phyloP scores from a whole-genome alignment of 768 basidiomycete genomes.

The Suillus subluteus region DNA sequence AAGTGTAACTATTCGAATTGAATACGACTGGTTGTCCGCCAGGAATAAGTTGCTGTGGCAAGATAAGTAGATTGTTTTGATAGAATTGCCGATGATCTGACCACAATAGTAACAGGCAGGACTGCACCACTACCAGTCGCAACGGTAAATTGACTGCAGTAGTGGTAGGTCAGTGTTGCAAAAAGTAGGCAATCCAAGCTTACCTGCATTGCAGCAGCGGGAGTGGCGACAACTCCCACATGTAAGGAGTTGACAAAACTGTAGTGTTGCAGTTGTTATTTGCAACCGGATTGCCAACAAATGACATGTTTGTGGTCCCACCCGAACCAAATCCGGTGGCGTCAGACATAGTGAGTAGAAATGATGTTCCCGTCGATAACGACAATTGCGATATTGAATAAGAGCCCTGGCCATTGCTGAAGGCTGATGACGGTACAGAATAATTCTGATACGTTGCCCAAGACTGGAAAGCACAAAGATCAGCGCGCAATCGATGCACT shows the following conservation, averaged over 20 bases:
- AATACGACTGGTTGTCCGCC: neutral
- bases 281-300: neutral
- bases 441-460: neutral
- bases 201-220: neutral
- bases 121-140: neutral
- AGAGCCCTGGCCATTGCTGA: neutral
- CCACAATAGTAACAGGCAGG: neutral
- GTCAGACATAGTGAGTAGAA: neutral
- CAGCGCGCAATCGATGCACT: neutral
- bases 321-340: neutral
- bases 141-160: neutral
- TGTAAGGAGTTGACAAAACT: neutral
- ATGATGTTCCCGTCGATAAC: neutral
- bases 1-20: neutral
- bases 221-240: neutral
- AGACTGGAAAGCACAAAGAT: neutral
- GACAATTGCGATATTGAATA: neutral
- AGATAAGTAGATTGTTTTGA: neutral
- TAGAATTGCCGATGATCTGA: neutral
- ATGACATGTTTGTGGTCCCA: neutral
- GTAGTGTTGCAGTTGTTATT: neutral
- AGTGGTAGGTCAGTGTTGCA: neutral
- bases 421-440: neutral
- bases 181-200: neutral
- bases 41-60: neutral